Evolutionary conservation across 345 rosid genomes (phyloP).

Genomic region (Euphorbia pulcherrima): DNA sequence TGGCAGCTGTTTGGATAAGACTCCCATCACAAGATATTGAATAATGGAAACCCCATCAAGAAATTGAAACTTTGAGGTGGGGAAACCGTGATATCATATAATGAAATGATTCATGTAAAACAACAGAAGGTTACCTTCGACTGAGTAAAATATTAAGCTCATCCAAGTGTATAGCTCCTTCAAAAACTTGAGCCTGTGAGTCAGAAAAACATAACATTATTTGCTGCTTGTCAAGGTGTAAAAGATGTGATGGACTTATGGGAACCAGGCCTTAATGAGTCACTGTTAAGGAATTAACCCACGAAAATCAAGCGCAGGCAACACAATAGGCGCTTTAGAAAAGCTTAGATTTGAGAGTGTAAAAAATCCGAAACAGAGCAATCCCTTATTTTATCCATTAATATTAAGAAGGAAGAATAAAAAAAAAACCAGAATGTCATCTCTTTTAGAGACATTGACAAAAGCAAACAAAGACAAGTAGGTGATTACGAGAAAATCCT

Average conservation of each 20-base stretch:
- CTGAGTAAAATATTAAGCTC: conserved; percentile 63
- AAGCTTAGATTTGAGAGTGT: neutral
- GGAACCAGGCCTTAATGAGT: neutral
- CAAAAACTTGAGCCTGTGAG: conserved; percentile 54
- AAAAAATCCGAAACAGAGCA: no score
- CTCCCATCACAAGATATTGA: neutral
- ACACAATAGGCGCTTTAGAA: no score
- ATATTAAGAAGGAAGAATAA: no score
- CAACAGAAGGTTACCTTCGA: conserved; percentile 49
- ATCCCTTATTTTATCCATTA: neutral
- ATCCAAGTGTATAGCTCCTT: conserved; percentile 73
- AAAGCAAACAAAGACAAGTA: neutral
- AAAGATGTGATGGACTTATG: neutral
- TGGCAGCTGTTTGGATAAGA: conserved; percentile 50
- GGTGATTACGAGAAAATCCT: neutral
- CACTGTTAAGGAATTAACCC: neutral
- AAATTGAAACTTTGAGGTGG: neutral
- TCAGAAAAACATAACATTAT: neutral
- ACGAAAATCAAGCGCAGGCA: neutral
- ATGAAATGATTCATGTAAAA: no score
- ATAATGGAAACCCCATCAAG: neutral
- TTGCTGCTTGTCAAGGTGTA: neutral
- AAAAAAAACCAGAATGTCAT: no score
- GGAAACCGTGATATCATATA: neutral
- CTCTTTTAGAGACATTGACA: no score